A percentile compares a stretch with the other conserved stretches of the same genome.
phyloP scores from a whole-genome alignment of 805 yeast genomes.

The Lipomyces spencermartinsiae region DNA sequence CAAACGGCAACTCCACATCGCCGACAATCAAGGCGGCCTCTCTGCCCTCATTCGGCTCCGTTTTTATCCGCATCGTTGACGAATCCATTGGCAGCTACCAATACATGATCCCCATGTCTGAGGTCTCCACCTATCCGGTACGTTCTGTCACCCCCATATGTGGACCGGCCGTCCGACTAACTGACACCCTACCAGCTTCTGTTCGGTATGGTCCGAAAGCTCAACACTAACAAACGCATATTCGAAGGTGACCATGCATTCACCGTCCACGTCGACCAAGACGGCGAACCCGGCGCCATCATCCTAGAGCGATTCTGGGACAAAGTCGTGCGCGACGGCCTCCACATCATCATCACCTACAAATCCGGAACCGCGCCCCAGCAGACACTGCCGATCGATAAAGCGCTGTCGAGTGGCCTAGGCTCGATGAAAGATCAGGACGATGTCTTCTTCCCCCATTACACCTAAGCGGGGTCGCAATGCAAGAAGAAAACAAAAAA shows the following conservation, averaged over 20 bases:
- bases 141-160: neutral
- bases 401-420: constrained; percentile 32
- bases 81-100: constrained; percentile 17
- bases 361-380: constrained; percentile 16
- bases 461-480: neutral
- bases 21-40: constrained; percentile 22
- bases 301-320: constrained; percentile 40
- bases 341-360: constrained; percentile 29
- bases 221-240: constrained; percentile 33
- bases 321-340: constrained; percentile 38
- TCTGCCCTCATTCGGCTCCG: constrained; percentile 22
- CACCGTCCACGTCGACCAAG: constrained; percentile 37
- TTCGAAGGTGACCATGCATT: constrained; percentile 36
- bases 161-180: neutral
- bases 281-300: constrained; percentile 36
- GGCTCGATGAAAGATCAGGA: constrained; percentile 34
- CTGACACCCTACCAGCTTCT: constrained; percentile 17
- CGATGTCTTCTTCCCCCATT: constrained; percentile 34
- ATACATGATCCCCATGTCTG: constrained; percentile 33
- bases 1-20: constrained; percentile 21
- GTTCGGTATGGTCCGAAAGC: constrained; percentile 32
- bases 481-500: neutral
- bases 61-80: constrained; percentile 32
- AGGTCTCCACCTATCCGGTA: constrained; percentile 30
- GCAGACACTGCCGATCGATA: constrained; percentile 33